Percentiles rank a stretch among this genome's conserved stretches.
Evolutionary conservation across 108 stramenopile genomes (phyloP).

Genomic region (Schizochytrium sp.): DNA sequence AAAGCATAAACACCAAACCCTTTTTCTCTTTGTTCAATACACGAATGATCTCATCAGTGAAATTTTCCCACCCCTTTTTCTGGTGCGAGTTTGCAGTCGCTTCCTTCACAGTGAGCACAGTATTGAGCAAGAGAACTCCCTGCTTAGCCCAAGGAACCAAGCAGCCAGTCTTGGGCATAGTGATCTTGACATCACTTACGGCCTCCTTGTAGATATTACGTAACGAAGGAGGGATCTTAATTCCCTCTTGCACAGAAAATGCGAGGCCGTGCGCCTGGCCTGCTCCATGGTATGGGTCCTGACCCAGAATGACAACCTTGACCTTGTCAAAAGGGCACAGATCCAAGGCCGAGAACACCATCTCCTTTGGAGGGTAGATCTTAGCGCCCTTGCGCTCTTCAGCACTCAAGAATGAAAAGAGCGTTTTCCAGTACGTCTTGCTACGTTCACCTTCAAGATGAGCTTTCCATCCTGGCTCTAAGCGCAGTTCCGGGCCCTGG

Average conservation of each 20-base stretch:
- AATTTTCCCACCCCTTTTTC: constrained; percentile 94
- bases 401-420: constrained; percentile 67
- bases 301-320: constrained; percentile 97
- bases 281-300: constrained; percentile 98
- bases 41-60: constrained; percentile 90
- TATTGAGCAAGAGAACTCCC: constrained; percentile 95
- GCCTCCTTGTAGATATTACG: constrained; percentile 94
- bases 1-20: constrained; percentile 93
- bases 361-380: constrained; percentile 85
- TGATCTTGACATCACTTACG: constrained; percentile 10
- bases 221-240: constrained; percentile 87
- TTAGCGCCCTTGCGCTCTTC: constrained; percentile 64
- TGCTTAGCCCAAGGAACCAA: constrained; percentile 87
- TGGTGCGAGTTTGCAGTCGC: constrained; percentile 90
- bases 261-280: constrained; percentile 78
- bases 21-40: constrained; percentile 73
- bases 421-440: constrained; percentile 71
- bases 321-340: constrained; percentile 84
- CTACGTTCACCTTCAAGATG: constrained; percentile 56
- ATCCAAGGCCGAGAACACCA: constrained; percentile 90
- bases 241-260: constrained; percentile 83
- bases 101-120: constrained; percentile 89
- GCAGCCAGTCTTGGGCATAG: constrained; percentile 79
- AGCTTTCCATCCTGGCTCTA: constrained; percentile 59
- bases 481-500: background rate